Base-by-base conservation (phyloP, 192 early-diverging fungal species). In the Coemansia reversa region DNA sequence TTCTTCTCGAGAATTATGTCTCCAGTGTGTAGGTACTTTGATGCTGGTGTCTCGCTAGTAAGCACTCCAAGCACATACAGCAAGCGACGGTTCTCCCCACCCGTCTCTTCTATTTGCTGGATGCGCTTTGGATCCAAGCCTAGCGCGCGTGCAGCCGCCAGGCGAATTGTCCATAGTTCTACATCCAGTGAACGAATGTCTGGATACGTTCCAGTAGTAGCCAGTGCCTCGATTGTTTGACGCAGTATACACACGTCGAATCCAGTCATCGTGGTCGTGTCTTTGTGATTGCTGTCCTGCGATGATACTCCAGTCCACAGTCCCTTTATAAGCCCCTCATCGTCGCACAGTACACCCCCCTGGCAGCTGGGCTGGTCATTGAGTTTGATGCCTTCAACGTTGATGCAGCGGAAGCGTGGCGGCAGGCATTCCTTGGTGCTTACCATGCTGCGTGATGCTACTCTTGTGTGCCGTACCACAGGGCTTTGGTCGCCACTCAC, bases 341-440 rank as follows among this genome's bases (percentile, higher is more conserved):
- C 52, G 30, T 87, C 83, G 35, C 84, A 85, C 7, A 92, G 75
- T 0, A 92, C 75, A 22, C 89, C 91, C 24, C 89, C 89, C 67
- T 90, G 86, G 9, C 84, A 85, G 11, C 74, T 70, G 16, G 86
- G 70, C 59, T 88, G 82, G 61, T 90, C 87, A 65, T 92, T 84
- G 20, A 91, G 82, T 59, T 84, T 85, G 69, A 92, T 82, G 30
- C 87, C 88, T 63, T 92, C 88, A 45, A 89, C 85, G 58, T 91
- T 92, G 74, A 88, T 87, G 53, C 87, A 87, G 53, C 91, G 77
- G 87, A 87, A 92, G 7, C 89, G 84, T 35, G 91, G 91, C 39
- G 87, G 87, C 28, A 84, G 79, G 65, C 87, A 89, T 48, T 92
- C 89, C 7, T 75, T 72, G 1, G 87, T 92, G 50, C 79, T 84